Evolutionary conservation across 1,284 basidiomycete genomes (phyloP), one percentile per base, ranked within the genome.

Genomic region (Bjerkandera adusta): DNA sequence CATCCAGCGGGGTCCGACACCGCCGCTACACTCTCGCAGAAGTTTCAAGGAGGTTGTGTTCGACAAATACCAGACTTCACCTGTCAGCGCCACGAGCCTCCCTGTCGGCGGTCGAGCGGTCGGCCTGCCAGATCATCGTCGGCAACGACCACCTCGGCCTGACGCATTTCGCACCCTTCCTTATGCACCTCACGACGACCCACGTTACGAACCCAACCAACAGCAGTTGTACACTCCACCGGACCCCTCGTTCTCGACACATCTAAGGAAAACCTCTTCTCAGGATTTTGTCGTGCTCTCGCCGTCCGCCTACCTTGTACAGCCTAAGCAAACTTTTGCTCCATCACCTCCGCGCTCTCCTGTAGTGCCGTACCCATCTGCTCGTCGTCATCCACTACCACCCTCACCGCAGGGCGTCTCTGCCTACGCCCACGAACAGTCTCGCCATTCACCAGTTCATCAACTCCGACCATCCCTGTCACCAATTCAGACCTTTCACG

Each of bases 121-220:
- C 41, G 50, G 57, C 34, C 11, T 22, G 40, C 37, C 49, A 16
- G 49, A 50, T 29, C 46, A 56, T 50, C 46, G 37, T 45, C 32
- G 46, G 25, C 57, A 53, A 51, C 51, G 51, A n/a, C 50, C 48
- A 18, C 38, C 49, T 18, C 56, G 50, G 36, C 39, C 43, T 15
- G 49, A 55, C 21, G 30, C 40, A 7, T 35, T 55, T 12, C 53
- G 47, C 11, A 41, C 45, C 18, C 29, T 18, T 18, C 29, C 39
- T 41, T 29, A 12, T 3, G 15, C 39, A 30, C 27, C 27, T 30
- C 27, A 8, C 8, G 8, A 8, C 27, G n/a, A n/a, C 27, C 27
- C 27, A 8, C n/a, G n/a, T n/a, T 8, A n/a, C n/a, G 27, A 30
- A 30, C 8, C 27, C n/a, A 8, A 30, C 8, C 8, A 30, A 8